phyloP scores from a whole-genome alignment of 2,329 filamentous ascomycete genomes.

The Exophiala viscosa region DNA sequence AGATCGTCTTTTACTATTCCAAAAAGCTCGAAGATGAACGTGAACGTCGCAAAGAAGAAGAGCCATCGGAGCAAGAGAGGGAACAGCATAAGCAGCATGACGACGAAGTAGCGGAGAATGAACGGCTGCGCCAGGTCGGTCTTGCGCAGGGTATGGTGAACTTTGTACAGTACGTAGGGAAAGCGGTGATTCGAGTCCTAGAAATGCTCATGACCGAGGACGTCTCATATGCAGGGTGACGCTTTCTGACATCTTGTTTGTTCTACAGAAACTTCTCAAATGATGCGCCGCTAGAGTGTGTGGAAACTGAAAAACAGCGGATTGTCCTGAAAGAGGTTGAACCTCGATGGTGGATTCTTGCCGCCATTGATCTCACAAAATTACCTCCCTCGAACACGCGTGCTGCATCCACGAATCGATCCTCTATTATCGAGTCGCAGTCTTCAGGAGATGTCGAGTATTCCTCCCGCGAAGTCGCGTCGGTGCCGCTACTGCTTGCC shows the following conservation, averaged over 20 bases:
- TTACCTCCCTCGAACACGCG: slow-evolving; percentile 51
- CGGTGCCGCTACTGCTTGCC: slow-evolving; percentile 69
- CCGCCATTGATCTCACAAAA: slow-evolving; percentile 79
- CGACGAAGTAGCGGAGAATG: slow-evolving; percentile 67
- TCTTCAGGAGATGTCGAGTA: slow-evolving; percentile 63
- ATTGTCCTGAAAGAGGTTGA: slow-evolving; percentile 86
- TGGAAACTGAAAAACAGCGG: slow-evolving; percentile 86
- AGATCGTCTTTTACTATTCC: slow-evolving; percentile 92
- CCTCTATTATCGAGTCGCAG: slow-evolving; percentile 31
- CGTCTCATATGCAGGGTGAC: background rate
- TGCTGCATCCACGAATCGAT: slow-evolving; percentile 39
- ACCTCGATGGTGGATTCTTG: slow-evolving; percentile 90
- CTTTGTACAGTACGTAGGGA: slow-evolving; percentile 64
- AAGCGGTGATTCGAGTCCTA: background rate
- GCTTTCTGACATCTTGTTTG: slow-evolving; percentile 2
- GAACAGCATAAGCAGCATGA: slow-evolving; percentile 30
- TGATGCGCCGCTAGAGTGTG: slow-evolving; percentile 70
- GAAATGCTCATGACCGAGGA: background rate
- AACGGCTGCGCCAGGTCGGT: slow-evolving; percentile 86
- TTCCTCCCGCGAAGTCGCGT: slow-evolving; percentile 85
- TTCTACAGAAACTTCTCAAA: slow-evolving; percentile 69
- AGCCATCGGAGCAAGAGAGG: slow-evolving; percentile 6
- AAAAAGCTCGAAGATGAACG: slow-evolving; percentile 27
- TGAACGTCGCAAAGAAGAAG: slow-evolving; percentile 28
- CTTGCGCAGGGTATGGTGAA: slow-evolving; percentile 94